These are phyloP conservation scores for Withania somnifera DNA, from an alignment of 305 asterid species.

Conservation along the genomic window DNA sequence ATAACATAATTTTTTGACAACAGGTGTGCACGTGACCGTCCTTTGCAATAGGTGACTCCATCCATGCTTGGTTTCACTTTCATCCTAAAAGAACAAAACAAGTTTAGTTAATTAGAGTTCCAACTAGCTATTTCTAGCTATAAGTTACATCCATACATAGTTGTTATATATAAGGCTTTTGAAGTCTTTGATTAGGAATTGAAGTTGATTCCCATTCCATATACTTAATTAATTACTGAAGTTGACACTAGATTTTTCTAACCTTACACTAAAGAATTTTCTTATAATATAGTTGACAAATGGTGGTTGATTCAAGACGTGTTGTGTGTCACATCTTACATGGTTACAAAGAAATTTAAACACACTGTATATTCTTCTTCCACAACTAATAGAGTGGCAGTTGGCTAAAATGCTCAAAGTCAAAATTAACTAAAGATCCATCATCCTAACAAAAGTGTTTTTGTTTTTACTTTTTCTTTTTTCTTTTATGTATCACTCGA, in stretches of 20 bases:
- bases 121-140: neutral
- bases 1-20: no score
- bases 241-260: no score
- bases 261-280: neutral
- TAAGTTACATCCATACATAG: neutral
- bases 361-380: neutral
- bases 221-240: neutral
- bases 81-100: neutral
- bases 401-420: neutral
- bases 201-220: neutral
- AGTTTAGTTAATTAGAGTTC: neutral
- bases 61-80: no score
- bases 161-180: neutral
- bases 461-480: neutral
- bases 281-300: neutral
- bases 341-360: neutral
- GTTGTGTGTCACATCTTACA: neutral
- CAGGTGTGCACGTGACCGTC: no score
- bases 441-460: neutral
- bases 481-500: no score
- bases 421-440: neutral
- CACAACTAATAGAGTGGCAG: neutral
- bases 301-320: neutral
- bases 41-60: no score
- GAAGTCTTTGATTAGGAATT: neutral